Evolutionary conservation across 208 protist species (phyloP).

Genomic region (Naegleria lovaniensis): DNA sequence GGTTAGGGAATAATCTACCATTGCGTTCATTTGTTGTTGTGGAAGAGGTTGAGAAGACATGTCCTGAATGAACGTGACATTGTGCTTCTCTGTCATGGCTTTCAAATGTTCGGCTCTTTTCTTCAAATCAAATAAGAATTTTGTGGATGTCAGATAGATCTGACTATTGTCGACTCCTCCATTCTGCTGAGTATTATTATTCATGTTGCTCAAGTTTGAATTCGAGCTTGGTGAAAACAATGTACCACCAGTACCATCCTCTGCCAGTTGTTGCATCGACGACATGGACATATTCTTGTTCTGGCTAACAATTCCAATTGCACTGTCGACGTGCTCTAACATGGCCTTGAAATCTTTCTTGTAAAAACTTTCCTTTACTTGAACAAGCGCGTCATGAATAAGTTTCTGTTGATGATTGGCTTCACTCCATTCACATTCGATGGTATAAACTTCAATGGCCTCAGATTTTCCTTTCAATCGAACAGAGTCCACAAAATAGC

Average conservation of each 20-base stretch:
- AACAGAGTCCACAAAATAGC: not conserved
- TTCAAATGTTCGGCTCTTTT: not conserved
- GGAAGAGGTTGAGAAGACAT: no score
- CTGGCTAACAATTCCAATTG: not conserved
- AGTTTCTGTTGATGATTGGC: not conserved
- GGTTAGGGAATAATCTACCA: no score
- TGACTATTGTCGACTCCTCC: no score
- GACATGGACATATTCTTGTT: no score
- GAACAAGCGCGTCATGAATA: not conserved
- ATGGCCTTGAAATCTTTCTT: not conserved
- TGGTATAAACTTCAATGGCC: not conserved
- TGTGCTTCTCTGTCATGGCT: not conserved
- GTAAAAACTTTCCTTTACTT: not conserved
- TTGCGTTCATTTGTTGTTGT: no score
- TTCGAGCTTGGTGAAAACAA: no score
- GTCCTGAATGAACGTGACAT: no score
- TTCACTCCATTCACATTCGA: not conserved
- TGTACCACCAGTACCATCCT: not conserved
- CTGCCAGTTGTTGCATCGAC: not conserved
- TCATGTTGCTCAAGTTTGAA: no score
- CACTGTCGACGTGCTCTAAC: not conserved
- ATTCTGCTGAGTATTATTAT: no score
- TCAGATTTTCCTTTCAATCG: not conserved
- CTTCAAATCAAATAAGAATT: not conserved
- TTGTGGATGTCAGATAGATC: not conserved